Evolutionary conservation across 495 filamentous ascomycete species (phyloP), one percentile per base, ranked within the genome.

Genomic region (Aspergillus cavernicola): DNA sequence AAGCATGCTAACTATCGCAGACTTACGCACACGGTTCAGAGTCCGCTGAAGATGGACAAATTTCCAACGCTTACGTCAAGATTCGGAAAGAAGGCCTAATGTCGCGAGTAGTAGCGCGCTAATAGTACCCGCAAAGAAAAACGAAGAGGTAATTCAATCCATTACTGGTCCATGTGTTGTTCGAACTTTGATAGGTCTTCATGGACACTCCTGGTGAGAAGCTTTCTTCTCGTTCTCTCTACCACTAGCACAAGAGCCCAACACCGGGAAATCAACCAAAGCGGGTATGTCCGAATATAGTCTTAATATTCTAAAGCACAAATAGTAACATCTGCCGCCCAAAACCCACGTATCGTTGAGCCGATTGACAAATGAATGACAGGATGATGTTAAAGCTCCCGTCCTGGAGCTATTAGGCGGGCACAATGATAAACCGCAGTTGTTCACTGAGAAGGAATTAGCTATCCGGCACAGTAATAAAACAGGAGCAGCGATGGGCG

Each of bases 21-120:
- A 64, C 76, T 90, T 50, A 88, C 84, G 6, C 75, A 81, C 42
- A 74, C 79, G 3, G 78, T 87, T 12, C 79, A 84, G 60, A 82
- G 72, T 42, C 77, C 84, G 0, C 69, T 69, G 18, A 77, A 80
- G 60, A 71, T 73, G 15, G 77, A 86, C 58, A 84, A 84, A 49
- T 82, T 89, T 58, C 73, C 80, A 42, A 85, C 84, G 42, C 80
- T 89, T 56, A 80, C 79, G 10, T 86, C 85, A 23, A 80, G 86
- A 51, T 89, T 90, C 62, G 85, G 86, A 44, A 85, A 86, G 63
- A 82, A 80, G 50, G 80, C 69, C 68, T 63, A 55, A 26, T 49
- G 22, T 10, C 39, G 22, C 20, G 12, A 42, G 3, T 5, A 26
- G 18, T 8, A 16, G 32, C 4, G 4, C 4, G 24, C 19, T 33